Percentiles rank a stretch among this genome's conserved stretches.
phyloP scores from a whole-genome alignment of 1,139 yeast species.

The Geotrichum phurueaensis region DNA sequence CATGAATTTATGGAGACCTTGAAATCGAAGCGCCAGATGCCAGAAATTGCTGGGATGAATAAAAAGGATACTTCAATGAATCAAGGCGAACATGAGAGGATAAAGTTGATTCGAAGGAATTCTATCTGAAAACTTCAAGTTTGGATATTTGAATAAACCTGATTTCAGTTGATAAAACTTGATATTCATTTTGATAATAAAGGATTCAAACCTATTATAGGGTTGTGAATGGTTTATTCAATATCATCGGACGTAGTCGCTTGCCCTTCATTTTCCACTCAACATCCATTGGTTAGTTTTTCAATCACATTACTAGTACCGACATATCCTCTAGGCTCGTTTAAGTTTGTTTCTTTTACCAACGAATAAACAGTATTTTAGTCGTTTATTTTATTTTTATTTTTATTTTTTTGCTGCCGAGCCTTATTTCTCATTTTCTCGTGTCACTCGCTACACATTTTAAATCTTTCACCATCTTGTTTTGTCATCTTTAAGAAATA shows the following conservation, averaged over 20 bases:
- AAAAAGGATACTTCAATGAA: conserved; percentile 28
- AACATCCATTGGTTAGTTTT: not conserved
- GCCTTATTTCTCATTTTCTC: not conserved
- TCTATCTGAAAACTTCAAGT: conserved; percentile 4
- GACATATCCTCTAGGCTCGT: too few species aligned
- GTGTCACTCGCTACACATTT: too few species aligned
- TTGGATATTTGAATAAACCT: not conserved
- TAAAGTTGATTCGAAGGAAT: conserved; percentile 32
- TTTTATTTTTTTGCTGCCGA: not conserved
- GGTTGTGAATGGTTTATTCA: not conserved
- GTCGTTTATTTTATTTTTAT: too few species aligned
- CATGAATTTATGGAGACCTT: conserved; percentile 51
- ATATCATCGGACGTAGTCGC: not conserved
- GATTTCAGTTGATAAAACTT: not conserved
- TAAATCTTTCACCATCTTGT: too few species aligned
- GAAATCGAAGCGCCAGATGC: conserved; percentile 50
- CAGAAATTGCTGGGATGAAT: conserved; percentile 52
- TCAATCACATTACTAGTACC: not conserved
- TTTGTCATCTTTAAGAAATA: too few species aligned
- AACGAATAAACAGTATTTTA: not conserved
- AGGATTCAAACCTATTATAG: not conserved
- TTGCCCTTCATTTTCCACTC: not conserved
- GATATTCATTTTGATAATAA: too few species aligned
- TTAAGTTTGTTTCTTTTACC: not conserved
- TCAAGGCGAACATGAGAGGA: conserved; percentile 24